Evolutionary conservation across 768 basidiomycete species (phyloP).

Genomic region (Leccinum fibrillosum): DNA sequence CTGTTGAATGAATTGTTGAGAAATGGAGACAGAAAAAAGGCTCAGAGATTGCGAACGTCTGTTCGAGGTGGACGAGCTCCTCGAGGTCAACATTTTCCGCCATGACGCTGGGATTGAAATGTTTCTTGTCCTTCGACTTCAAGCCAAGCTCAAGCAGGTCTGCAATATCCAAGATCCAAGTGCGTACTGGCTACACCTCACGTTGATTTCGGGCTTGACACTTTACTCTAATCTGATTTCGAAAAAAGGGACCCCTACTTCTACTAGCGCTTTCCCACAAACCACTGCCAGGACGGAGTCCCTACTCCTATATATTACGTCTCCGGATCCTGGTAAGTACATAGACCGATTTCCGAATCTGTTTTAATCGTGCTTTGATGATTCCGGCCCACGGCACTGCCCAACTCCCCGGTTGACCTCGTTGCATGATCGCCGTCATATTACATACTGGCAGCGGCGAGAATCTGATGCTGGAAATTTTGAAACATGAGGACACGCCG

Average conservation of each 20-base stretch:
- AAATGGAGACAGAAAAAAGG: not conserved
- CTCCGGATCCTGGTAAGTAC: not conserved
- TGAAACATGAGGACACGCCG: not conserved
- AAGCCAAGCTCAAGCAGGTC: too few relatives aligned
- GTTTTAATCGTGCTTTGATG: not conserved
- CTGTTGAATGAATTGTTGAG: conserved; percentile 33
- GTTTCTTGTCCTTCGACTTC: too few relatives aligned
- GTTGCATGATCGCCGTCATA: not conserved
- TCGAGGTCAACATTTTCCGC: conserved; percentile 36
- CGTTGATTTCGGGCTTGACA: too few relatives aligned
- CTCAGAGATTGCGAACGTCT: conserved; percentile 42
- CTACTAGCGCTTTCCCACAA: too few relatives aligned
- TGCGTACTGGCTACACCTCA: too few relatives aligned
- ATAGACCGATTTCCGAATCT: not conserved
- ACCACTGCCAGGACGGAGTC: not conserved
- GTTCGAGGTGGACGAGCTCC: conserved; percentile 59
- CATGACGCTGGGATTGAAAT: too few relatives aligned
- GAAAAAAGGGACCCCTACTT: too few relatives aligned
- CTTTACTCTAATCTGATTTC: too few relatives aligned
- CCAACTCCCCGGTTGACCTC: not conserved
- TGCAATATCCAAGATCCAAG: too few relatives aligned
- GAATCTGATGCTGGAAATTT: not conserved
- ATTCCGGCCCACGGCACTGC: not conserved
- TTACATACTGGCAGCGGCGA: not conserved
- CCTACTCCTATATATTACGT: not conserved